Conservation (phyloP, 768 basidiomycete species). For the Amanita subjunquillea region DNA sequence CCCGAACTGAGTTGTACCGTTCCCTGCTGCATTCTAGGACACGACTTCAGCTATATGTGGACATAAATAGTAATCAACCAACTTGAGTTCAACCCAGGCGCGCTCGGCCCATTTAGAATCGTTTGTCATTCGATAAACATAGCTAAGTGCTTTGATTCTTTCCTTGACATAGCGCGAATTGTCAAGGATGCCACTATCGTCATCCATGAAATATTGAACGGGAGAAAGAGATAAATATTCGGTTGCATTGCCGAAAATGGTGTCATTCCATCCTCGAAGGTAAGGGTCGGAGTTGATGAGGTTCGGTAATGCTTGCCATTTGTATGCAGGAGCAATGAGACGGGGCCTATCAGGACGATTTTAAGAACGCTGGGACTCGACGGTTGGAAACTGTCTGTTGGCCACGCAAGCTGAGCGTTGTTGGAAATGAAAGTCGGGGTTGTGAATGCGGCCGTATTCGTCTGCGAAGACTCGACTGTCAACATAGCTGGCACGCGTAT, state of each 20-base stretch:
- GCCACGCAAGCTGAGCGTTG: constrained; percentile 55
- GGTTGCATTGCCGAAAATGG: constrained; percentile 85
- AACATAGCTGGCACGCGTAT: background rate
- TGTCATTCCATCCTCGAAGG: constrained; percentile 78
- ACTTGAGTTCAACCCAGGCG: constrained; percentile 79
- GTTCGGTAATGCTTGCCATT: constrained; percentile 73
- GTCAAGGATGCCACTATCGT: constrained; percentile 87
- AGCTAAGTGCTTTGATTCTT: constrained; percentile 86
- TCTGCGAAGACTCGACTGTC: constrained; percentile 29
- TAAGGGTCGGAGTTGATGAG: constrained; percentile 82
- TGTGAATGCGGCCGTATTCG: constrained; percentile 62
- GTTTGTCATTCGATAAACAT: constrained; percentile 85
- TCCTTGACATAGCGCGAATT: constrained; percentile 82
- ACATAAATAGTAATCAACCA: constrained; percentile 14
- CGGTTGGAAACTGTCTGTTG: constrained; percentile 67
- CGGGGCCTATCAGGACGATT: constrained; percentile 75
- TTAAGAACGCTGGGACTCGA: constrained; percentile 46
- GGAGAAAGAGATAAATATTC: constrained; percentile 54
- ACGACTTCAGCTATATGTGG: background rate
- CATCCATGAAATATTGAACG: constrained; percentile 66
- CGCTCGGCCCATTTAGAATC: constrained; percentile 89
- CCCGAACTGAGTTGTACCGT: constrained; percentile 58
- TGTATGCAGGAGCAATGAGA: constrained; percentile 84
- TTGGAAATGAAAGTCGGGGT: constrained; percentile 61
- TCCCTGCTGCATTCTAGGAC: constrained; percentile 64